Conservation (phyloP, 352 stramenopile genomes). For the Detonula confervacea region DNA sequence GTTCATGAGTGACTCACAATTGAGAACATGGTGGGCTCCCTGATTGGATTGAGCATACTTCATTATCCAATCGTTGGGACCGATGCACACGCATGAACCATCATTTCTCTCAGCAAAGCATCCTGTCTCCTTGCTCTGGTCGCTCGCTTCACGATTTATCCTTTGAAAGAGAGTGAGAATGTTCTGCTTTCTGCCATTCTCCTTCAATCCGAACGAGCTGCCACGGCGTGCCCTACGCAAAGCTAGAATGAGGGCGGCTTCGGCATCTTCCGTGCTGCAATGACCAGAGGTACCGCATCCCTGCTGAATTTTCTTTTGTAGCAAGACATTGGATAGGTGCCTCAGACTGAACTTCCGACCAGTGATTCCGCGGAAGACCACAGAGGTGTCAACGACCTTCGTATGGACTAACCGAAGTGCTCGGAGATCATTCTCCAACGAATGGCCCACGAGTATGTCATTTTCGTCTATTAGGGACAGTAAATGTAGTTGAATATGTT, state of each 20-base stretch:
- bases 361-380: slow-evolving; percentile 69
- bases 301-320: slow-evolving; percentile 78
- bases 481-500: slow-evolving; percentile 66
- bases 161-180: slow-evolving; percentile 54
- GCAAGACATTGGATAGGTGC: slow-evolving; percentile 63
- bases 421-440: slow-evolving; percentile 81
- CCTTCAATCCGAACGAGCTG: slow-evolving; percentile 61
- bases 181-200: slow-evolving; percentile 41
- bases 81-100: slow-evolving; percentile 68
- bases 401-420: slow-evolving; percentile 67
- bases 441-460: slow-evolving; percentile 82
- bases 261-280: slow-evolving; percentile 80
- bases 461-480: slow-evolving; percentile 58
- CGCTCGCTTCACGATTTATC: slow-evolving; percentile 24
- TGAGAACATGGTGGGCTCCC: slow-evolving; percentile 66
- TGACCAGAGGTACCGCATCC: slow-evolving; percentile 47
- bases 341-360: slow-evolving; percentile 74
- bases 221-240: slow-evolving; percentile 61
- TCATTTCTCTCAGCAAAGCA: slow-evolving; percentile 45
- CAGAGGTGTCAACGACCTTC: slow-evolving; percentile 72
- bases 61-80: slow-evolving; percentile 66
- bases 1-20: slow-evolving; percentile 63
- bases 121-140: background rate
- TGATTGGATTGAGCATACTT: slow-evolving; percentile 61
- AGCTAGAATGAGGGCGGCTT: slow-evolving; percentile 68